Conservation (phyloP, 177 flowering plant genomes). For the Vitis hybrid region DNA sequence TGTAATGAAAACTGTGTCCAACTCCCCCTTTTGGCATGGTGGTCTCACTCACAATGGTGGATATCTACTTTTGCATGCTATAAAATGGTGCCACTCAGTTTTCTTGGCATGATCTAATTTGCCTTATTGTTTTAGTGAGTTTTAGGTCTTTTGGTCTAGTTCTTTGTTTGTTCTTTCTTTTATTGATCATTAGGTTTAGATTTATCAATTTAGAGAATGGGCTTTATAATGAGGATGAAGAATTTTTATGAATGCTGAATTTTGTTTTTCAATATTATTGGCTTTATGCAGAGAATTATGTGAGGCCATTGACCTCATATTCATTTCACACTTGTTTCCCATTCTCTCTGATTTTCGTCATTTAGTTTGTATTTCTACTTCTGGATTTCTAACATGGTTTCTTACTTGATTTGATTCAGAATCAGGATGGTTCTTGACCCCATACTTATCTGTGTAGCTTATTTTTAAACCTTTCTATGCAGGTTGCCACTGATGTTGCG, state of each 20-base stretch:
- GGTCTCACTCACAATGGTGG: background rate
- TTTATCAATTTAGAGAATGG: background rate
- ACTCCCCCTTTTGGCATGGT: background rate
- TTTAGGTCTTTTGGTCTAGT: too few species aligned
- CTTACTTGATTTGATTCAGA: background rate
- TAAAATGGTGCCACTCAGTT: background rate
- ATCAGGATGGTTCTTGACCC: background rate
- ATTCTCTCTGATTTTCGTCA: background rate
- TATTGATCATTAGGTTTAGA: background rate
- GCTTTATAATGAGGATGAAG: background rate
- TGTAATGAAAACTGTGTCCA: background rate
- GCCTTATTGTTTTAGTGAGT: background rate
- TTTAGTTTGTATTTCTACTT: background rate
- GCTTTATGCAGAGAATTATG: background rate
- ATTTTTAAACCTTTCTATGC: slow-evolving; percentile 16
- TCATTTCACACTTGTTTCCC: background rate
- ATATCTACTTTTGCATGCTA: background rate
- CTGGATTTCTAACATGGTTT: background rate
- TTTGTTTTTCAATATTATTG: background rate
- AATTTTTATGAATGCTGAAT: background rate
- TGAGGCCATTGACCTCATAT: background rate
- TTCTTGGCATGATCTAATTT: background rate
- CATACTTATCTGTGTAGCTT: background rate
- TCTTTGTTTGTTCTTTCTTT: background rate
- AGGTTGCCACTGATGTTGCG: slow-evolving; percentile 82